Conservation (phyloP, 1,284 basidiomycete species). For the Ceratobasidium papillatum region DNA sequence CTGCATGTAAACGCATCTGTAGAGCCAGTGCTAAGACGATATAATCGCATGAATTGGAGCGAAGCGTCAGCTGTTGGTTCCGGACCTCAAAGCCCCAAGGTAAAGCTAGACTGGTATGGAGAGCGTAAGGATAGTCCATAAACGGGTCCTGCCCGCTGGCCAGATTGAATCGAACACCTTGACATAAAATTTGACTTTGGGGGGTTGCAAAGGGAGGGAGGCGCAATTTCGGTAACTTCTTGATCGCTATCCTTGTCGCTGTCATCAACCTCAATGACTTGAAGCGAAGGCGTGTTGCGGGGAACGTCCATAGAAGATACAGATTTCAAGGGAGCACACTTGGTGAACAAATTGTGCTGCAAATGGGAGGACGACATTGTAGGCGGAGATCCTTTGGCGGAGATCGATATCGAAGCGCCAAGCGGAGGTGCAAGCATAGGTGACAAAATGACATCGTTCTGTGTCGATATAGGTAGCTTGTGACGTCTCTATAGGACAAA, state of each 20-base stretch:
- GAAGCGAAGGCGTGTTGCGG: no score
- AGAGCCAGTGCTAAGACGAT: background rate
- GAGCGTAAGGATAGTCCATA: background rate
- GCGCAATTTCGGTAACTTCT: background rate
- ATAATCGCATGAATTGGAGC: background rate
- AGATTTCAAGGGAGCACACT: no score
- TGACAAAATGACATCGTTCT: no score
- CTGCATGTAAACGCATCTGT: background rate
- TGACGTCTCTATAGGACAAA: no score
- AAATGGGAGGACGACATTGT: background rate
- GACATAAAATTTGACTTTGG: background rate
- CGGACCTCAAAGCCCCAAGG: background rate
- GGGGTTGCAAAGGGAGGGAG: background rate
- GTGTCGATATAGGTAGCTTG: no score
- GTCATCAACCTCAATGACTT: background rate
- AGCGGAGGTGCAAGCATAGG: no score
- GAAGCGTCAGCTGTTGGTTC: background rate
- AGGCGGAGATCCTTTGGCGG: no score
- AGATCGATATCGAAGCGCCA: no score
- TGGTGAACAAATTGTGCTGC: background rate
- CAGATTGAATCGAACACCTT: background rate
- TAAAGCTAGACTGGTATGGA: background rate
- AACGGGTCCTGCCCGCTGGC: background rate
- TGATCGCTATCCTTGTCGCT: background rate
- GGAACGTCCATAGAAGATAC: no score